Percentiles rank a stretch among this genome's conserved stretches.
Conservation (phyloP, 192 early-diverging fungal genomes). For the Thoreauomyces humboldtii region DNA sequence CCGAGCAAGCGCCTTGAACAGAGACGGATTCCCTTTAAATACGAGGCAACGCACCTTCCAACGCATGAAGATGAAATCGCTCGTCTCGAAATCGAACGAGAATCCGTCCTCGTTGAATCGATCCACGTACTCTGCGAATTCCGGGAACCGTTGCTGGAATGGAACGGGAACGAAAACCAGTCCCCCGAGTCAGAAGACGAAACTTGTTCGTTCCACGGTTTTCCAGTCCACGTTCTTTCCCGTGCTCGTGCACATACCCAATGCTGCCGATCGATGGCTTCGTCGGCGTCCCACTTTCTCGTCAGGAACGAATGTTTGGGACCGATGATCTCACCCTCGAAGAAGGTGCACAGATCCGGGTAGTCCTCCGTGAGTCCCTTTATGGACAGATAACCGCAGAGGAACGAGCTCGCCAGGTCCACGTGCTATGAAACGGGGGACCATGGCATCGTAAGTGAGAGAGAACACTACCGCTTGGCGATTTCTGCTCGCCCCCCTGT, state of each 20-base stretch:
- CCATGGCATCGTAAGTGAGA: background rate
- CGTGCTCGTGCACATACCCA: conserved; percentile 56
- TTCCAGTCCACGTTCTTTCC: too few relatives aligned
- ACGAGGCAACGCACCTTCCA: conserved; percentile 74
- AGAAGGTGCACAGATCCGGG: conserved; percentile 81
- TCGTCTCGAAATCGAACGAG: conserved; percentile 53
- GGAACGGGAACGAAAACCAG: conserved; percentile 25
- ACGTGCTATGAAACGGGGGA: conserved; percentile 44
- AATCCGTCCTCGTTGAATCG: conserved; percentile 44
- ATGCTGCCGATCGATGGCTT: conserved; percentile 68
- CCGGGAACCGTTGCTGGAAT: conserved; percentile 38
- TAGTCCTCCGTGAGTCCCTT: conserved; percentile 76
- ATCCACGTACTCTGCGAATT: conserved; percentile 40
- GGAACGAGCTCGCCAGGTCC: conserved; percentile 64
- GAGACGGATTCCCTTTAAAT: too few relatives aligned
- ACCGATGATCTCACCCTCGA: conserved; percentile 87
- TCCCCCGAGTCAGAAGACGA: conserved; percentile 2
- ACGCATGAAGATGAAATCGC: conserved; percentile 81
- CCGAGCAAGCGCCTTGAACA: too few relatives aligned
- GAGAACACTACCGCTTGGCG: background rate
- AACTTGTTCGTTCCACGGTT: background rate
- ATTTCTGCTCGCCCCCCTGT: background rate
- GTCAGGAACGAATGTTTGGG: conserved; percentile 74
- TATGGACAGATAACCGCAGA: conserved; percentile 83
- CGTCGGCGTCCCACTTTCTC: conserved; percentile 79